Base-by-base conservation (phyloP, 495 filamentous ascomycete species). In the Hypoxylon rickii region DNA sequence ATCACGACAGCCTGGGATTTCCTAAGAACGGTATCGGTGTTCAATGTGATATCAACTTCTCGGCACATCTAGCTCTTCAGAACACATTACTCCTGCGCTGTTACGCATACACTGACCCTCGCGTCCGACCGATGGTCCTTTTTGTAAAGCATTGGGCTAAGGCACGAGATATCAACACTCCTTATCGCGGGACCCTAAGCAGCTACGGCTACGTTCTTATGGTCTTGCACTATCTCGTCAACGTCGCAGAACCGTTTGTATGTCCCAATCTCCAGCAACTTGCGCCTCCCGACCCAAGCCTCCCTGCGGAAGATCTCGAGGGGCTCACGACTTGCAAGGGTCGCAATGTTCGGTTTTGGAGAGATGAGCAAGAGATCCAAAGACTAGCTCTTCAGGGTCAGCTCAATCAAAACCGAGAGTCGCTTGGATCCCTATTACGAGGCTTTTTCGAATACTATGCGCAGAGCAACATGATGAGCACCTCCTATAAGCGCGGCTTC, bases 181-280 rank as follows among this genome's bases (percentile, higher is more conserved):
- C 87, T n/a, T 94, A 90, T 65, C 81, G 83, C 33, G 90, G 90
- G 43, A 92, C 89, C 0, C 76, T 95, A 26, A 89, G 86, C 61
- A 89, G 86, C 46, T 95, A 95, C 66, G 90, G 90, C 39, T 95
- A 91, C 69, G 88, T 90, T n/a, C 75, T 95, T 5, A 92, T 95
- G 88, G 85, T 89, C n/a, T 73, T 95, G n/a, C 90, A 95, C 66
- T 94, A 91, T 59, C 84, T 95, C 22, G 77, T 90, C 55, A 93
- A 95, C 61, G 65, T 94, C 45, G 87, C 82, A 11, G 70, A 80
- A 26, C 90, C 90, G 3, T 87, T 89, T 31, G 84, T 95, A n/a
- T 79, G 86, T 36, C 88, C 85, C 0, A 95, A 95, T 65, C 76
- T 95, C 7, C 90, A 94, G 67, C 62, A 74, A 4, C 66, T 81